Evolutionary conservation across 139 green algal genomes (phyloP).

Genomic region (Desmodesmus armatus): DNA sequence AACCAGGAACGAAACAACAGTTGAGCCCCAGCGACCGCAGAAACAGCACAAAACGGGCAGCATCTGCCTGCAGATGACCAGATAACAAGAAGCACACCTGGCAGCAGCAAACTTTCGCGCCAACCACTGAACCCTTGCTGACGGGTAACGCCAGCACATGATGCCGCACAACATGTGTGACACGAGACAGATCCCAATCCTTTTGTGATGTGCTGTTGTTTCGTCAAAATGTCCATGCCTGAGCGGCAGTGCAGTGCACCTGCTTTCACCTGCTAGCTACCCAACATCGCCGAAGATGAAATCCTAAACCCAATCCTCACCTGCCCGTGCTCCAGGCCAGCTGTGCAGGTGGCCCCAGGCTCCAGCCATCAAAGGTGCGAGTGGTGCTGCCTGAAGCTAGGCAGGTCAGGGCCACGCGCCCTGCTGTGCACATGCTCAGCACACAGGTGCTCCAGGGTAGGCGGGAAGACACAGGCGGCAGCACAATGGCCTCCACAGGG

Average conservation of each 20-base stretch:
- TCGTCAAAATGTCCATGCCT: background rate
- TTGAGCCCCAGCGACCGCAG: too few species aligned
- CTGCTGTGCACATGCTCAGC: slow-evolving; percentile 32
- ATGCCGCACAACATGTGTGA: too few species aligned
- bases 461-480: slow-evolving; percentile 15
- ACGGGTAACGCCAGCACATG: too few species aligned
- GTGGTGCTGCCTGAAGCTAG: slow-evolving; percentile 6
- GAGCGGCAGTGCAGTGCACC: background rate
- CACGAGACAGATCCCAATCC: too few species aligned
- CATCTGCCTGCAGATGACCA: too few species aligned
- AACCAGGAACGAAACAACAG: too few species aligned
- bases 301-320: background rate
- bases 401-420: slow-evolving; percentile 9
- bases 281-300: background rate
- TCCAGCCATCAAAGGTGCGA: slow-evolving; percentile 19
- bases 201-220: background rate
- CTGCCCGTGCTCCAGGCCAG: slow-evolving; percentile 40
- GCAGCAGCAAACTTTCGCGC: too few species aligned
- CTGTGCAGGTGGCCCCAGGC: background rate
- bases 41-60: too few species aligned
- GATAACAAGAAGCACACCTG: too few species aligned
- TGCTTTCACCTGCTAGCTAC: too few species aligned
- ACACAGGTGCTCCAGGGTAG: slow-evolving; percentile 48
- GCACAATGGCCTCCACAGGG: background rate
- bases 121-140: too few species aligned